phyloP scores from a whole-genome alignment of 169 alveolate genomes.

The Plasmodium yoelii region DNA sequence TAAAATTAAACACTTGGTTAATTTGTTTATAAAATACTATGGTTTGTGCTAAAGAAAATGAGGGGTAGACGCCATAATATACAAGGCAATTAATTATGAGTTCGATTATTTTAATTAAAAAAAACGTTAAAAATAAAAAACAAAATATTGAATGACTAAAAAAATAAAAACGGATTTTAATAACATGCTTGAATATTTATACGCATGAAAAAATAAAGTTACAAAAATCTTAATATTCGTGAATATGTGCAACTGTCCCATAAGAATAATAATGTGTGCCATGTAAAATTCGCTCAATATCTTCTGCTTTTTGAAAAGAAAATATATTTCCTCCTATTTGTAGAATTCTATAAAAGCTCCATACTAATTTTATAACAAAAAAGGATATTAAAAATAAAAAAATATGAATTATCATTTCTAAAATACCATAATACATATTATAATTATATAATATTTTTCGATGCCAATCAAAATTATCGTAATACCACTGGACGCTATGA shows the following conservation, averaged over 20 bases:
- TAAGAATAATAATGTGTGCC: constrained; percentile 55
- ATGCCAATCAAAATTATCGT: constrained; percentile 70
- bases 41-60: no score
- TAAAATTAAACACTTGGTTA: no score
- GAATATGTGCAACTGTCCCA: constrained; percentile 37
- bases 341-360: constrained; percentile 74
- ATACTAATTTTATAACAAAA: constrained; percentile 57
- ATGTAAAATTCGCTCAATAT: constrained; percentile 41
- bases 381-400: constrained; percentile 42
- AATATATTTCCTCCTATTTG: constrained; percentile 74
- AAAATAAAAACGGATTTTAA: not conserved
- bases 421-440: constrained; percentile 52
- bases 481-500: constrained; percentile 76
- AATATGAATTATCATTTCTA: constrained; percentile 54
- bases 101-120: not conserved
- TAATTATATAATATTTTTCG: constrained; percentile 43
- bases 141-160: not conserved
- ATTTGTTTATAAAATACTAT: no score
- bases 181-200: not conserved
- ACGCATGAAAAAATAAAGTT: not conserved
- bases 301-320: constrained; percentile 72
- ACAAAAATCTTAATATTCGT: constrained; percentile 8
- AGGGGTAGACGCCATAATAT: no score
- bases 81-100: not conserved
- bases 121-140: not conserved